phyloP scores from a whole-genome alignment of 148 eudicot genomes.

The Nepenthes gracilis region DNA sequence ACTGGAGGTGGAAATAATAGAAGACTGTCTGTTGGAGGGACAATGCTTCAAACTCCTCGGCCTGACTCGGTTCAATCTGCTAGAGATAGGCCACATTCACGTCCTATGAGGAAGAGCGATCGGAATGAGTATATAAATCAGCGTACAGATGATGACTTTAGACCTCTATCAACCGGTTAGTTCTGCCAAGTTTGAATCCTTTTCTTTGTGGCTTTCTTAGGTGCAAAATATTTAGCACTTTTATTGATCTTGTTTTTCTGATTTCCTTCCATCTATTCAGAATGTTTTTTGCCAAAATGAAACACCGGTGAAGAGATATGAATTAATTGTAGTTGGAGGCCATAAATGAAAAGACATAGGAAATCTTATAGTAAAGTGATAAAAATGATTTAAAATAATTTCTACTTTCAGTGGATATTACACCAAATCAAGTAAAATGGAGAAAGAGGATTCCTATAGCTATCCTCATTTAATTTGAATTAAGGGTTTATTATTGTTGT shows the following conservation, averaged over 20 bases:
- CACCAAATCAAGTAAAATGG: no score
- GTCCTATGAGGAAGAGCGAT: conserved; percentile 39
- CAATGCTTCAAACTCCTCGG: conserved; percentile 49
- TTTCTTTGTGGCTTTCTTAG: background rate
- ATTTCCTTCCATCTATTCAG: background rate
- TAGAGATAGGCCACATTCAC: conserved; percentile 65
- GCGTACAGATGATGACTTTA: conserved; percentile 31
- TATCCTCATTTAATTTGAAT: no score
- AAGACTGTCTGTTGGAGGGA: conserved; percentile 52
- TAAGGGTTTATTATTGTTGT: no score
- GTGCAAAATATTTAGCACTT: background rate
- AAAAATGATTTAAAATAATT: no score
- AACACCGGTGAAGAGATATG: no score
- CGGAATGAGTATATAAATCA: conserved; percentile 21
- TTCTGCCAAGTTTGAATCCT: background rate
- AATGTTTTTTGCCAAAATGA: no score
- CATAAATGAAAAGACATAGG: no score
- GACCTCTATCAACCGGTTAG: conserved; percentile 54
- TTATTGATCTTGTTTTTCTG: background rate
- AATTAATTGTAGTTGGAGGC: no score
- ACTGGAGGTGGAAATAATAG: conserved; percentile 34
- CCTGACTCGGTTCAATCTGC: conserved; percentile 30
- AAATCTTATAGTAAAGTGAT: no score
- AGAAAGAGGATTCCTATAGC: no score
- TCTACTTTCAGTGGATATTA: no score